These are phyloP conservation scores for Aspergillus costaricaensis DNA, from an alignment of 2,329 filamentous ascomycete species.

Conservation along the genomic window DNA sequence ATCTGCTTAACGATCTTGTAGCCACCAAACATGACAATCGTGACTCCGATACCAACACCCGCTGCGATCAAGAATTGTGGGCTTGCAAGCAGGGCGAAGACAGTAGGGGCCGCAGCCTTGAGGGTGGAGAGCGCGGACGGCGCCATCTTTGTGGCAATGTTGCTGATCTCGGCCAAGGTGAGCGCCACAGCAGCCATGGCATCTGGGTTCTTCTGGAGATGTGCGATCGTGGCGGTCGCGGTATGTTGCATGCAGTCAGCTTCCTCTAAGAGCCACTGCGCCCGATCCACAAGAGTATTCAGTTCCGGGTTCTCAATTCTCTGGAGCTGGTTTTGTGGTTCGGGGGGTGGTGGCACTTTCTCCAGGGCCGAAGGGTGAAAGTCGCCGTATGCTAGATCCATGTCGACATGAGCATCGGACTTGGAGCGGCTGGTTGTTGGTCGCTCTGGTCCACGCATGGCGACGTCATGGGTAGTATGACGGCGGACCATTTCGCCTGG, in stretches of 20 bases:
- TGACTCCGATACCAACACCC: constrained; percentile 86
- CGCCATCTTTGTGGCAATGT: constrained; percentile 77
- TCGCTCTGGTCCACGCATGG: constrained; percentile 28
- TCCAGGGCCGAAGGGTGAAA: constrained; percentile 65
- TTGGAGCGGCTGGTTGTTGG: constrained; percentile 32
- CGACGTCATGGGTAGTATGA: constrained; percentile 43
- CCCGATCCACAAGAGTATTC: constrained; percentile 68
- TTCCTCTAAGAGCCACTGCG: constrained; percentile 79
- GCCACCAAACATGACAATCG: constrained; percentile 90
- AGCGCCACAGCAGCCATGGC: constrained; percentile 91
- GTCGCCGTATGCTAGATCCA: constrained; percentile 88
- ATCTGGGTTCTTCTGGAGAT: constrained; percentile 80
- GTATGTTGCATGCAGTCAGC: constrained; percentile 86
- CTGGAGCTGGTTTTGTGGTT: constrained; percentile 27
- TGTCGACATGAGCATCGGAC: constrained; percentile 63
- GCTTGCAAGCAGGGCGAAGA: constrained; percentile 81
- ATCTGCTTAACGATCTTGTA: constrained; percentile 97
- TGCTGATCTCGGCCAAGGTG: constrained; percentile 86
- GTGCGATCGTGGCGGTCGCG: constrained; percentile 77
- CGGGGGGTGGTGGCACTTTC: constrained; percentile 15
- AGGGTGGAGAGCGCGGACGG: constrained; percentile 74
- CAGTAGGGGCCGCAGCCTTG: constrained; percentile 78
- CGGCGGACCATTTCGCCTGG: constrained; percentile 36
- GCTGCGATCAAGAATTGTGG: constrained; percentile 95
- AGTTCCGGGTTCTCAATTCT: constrained; percentile 59